Evolutionary conservation across 257 asterid species (phyloP).

Genomic region (Fraxinus cuspidata): DNA sequence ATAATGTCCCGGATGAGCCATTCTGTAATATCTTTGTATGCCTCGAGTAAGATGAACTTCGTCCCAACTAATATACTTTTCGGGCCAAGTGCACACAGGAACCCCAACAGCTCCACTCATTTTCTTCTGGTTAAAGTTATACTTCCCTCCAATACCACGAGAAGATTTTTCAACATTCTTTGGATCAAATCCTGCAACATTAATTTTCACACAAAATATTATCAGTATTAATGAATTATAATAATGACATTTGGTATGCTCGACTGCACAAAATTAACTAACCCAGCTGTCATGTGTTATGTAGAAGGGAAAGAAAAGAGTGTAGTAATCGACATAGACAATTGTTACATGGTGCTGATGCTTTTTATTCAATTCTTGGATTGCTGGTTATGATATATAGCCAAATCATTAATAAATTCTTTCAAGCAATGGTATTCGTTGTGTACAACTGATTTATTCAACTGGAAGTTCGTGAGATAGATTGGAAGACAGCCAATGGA

Average conservation of each 20-base stretch:
- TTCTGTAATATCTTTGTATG: constrained; percentile 19
- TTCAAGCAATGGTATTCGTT: too few species aligned
- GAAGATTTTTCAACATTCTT: constrained; percentile 26
- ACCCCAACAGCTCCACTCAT: constrained; percentile 27
- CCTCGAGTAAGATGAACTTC: constrained; percentile 37
- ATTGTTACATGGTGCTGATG: background rate
- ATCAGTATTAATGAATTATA: background rate
- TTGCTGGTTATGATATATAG: too few species aligned
- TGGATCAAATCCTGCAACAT: constrained; percentile 20
- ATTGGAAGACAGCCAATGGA: constrained; percentile 33
- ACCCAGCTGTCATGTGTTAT: background rate
- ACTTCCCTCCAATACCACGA: constrained; percentile 35
- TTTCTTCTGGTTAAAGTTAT: constrained; percentile 19
- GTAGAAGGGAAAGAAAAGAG: too few species aligned
- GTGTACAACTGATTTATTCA: constrained; percentile 9
- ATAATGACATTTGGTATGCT: background rate
- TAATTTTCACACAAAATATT: background rate
- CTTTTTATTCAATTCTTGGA: too few species aligned
- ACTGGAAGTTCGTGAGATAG: constrained; percentile 19
- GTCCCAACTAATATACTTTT: constrained; percentile 30
- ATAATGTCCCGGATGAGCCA: background rate
- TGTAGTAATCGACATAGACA: constrained; percentile 12
- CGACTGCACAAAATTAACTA: background rate
- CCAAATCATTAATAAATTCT: too few species aligned
- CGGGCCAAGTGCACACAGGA: constrained; percentile 21